Base-by-base conservation (phyloP, 306 rosid genomes). In the Arachis stenosperma region DNA sequence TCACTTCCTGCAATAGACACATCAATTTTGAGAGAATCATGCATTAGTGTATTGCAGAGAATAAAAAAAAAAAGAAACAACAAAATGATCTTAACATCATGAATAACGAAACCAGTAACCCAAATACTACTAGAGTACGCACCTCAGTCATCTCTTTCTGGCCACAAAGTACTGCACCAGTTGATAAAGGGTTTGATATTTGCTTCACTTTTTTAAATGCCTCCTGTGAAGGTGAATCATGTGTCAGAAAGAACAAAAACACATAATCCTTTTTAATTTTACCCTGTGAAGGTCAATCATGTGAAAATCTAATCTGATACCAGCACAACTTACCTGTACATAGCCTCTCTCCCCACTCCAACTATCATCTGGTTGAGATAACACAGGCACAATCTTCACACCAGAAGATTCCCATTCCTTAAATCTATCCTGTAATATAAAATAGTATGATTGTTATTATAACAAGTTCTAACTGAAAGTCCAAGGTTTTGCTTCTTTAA, bases 61-160 rank as follows among this genome's bases (percentile, higher is more conserved):
- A 29, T 37, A 17, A 33, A 67, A 15, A 27, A 27, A 30, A 13
- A 27, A 30, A 13, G 6, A 7, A 9, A 10, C 65, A 13, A 11
- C 46, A 65, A 33, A 67, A 59, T n/a, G 41, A 48, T n/a, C 30
- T 51, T 13, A 63, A 51, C 58, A 50, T 27, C 22, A 46, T 47
- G 0, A 29, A 44, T 9, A 54, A 58, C 41, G 61, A 51, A 61
- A 36, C 50, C 5, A 9, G 61, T 3, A 1, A 69, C 14, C 39
- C 57, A 54, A 66, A 46, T 78, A 48, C 54, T 36, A 44, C 53
- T 53, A 30, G 22, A 61, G 53, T 36, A 61, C 72, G 6, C 47
- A 94, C 99, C 98, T 94, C 99, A 11, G 96, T 10, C 98, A 94
- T 91, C 75, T 90, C 90, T 81, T 87, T 94, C 81, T 94, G 99